These are phyloP conservation scores for Stromatinia cepivora DNA, from an alignment of 2,329 filamentous ascomycete species.

Conservation along the genomic window DNA sequence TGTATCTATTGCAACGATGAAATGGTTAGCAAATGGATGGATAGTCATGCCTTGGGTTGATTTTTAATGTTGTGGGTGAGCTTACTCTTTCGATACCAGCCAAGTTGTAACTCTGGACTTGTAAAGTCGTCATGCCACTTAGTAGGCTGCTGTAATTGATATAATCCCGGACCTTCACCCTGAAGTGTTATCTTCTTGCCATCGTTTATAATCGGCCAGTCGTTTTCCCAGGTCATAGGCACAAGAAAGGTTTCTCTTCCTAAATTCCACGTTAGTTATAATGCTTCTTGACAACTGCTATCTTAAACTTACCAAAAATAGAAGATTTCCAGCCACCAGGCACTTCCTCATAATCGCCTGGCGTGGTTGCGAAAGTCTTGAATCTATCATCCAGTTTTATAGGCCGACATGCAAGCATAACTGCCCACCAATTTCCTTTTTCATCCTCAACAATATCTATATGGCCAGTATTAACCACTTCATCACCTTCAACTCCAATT, in stretches of 20 bases:
- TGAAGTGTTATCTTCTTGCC: conserved; percentile 4
- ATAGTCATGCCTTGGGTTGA: accelerated
- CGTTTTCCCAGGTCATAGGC: conserved; percentile 51
- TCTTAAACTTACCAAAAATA: conserved; percentile 41
- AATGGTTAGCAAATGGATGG: neutral
- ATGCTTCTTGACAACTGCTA: conserved; percentile 43
- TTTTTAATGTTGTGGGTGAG: neutral
- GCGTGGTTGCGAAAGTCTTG: neutral
- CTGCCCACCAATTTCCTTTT: conserved; percentile 54
- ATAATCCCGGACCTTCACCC: neutral
- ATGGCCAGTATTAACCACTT: conserved; percentile 50
- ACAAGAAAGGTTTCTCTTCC: conserved; percentile 54
- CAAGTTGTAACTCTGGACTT: neutral
- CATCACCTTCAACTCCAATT: conserved; percentile 6
- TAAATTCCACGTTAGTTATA: conserved; percentile 41
- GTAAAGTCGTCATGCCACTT: conserved; percentile 13
- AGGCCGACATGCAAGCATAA: conserved; percentile 48
- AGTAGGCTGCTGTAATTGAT: neutral
- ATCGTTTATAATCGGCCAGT: conserved; percentile 47
- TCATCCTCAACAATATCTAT: conserved; percentile 57
- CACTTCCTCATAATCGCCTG: neutral
- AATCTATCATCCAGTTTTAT: neutral
- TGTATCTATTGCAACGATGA: neutral
- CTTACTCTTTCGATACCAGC: conserved; percentile 21
- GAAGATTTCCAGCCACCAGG: conserved; percentile 14